Conservation (phyloP, 257 asterid species). For the Craterostigma plantagineum region DNA sequence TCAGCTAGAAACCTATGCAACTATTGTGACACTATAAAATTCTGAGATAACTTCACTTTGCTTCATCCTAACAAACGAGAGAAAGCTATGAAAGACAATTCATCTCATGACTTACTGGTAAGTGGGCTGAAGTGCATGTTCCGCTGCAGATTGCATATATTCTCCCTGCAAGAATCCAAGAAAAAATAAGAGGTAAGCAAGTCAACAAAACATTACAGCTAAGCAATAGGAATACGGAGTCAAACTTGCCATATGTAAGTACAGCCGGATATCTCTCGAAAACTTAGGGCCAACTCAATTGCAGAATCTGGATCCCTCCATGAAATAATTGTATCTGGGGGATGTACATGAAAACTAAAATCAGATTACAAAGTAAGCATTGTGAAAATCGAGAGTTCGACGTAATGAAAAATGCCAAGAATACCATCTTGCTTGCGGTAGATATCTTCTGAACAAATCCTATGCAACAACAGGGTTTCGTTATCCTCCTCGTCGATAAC, state of each 20-base stretch:
- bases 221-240: constrained; percentile 1
- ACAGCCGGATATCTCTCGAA: constrained; percentile 95
- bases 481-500: constrained; percentile 81
- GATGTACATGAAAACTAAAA: neutral
- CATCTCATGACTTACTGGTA: constrained; percentile 41
- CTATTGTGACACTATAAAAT: too few species aligned
- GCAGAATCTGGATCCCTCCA: constrained; percentile 95
- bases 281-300: constrained; percentile 96
- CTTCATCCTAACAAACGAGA: too few species aligned
- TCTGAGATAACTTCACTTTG: too few species aligned
- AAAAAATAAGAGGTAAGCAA: constrained; percentile 6
- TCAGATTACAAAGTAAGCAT: neutral
- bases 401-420: neutral
- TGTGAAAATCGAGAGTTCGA: neutral
- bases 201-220: neutral
- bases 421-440: constrained; percentile 96
- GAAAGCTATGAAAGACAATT: neutral
- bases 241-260: constrained; percentile 86
- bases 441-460: constrained; percentile 78
- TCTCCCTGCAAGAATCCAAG: constrained; percentile 47
- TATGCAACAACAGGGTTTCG: constrained; percentile 65
- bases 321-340: constrained; percentile 77
- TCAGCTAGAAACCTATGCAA: too few species aligned
- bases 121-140: constrained; percentile 61
- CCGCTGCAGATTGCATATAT: constrained; percentile 75